Evolutionary conservation across 2,329 filamentous ascomycete species (phyloP).

Genomic region (Penicillium occitanis): DNA sequence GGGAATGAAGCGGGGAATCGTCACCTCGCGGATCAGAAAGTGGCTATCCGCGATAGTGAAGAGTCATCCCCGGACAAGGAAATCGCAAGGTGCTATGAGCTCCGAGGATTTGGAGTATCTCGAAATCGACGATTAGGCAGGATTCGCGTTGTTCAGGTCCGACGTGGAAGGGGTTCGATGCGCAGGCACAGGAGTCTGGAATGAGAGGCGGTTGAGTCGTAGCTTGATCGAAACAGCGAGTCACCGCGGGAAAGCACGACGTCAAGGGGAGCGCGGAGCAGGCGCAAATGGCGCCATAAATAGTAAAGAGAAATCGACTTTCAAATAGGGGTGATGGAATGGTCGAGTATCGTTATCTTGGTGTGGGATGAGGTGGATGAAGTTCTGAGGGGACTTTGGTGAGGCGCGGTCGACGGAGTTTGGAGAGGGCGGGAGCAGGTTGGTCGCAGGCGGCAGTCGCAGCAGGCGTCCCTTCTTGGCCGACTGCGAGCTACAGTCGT

Average conservation of each 20-base stretch:
- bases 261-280: slow-evolving; percentile 19
- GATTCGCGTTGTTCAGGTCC: background rate
- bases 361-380: slow-evolving; percentile 8
- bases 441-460: slow-evolving; percentile 7
- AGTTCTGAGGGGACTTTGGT: slow-evolving; percentile 14
- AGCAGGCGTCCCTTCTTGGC: slow-evolving; percentile 15
- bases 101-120: background rate
- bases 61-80: slow-evolving; percentile 43
- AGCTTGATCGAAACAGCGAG: slow-evolving; percentile 18
- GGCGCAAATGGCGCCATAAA: slow-evolving; percentile 18
- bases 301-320: background rate
- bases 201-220: slow-evolving; percentile 18
- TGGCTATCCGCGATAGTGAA: slow-evolving; percentile 38
- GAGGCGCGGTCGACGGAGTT: slow-evolving; percentile 18
- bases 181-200: slow-evolving; percentile 11
- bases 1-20: slow-evolving; percentile 43
- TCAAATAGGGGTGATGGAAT: background rate
- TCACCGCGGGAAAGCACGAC: slow-evolving; percentile 20
- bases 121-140: background rate
- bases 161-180: slow-evolving; percentile 13
- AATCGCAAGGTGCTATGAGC: slow-evolving; percentile 7
- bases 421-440: slow-evolving; percentile 8
- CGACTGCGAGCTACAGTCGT: slow-evolving; percentile 10
- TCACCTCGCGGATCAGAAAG: slow-evolving; percentile 43
- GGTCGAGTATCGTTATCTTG: background rate